phyloP scores from a whole-genome alignment of 305 asterid genomes.

The Plantago lanceolata region DNA sequence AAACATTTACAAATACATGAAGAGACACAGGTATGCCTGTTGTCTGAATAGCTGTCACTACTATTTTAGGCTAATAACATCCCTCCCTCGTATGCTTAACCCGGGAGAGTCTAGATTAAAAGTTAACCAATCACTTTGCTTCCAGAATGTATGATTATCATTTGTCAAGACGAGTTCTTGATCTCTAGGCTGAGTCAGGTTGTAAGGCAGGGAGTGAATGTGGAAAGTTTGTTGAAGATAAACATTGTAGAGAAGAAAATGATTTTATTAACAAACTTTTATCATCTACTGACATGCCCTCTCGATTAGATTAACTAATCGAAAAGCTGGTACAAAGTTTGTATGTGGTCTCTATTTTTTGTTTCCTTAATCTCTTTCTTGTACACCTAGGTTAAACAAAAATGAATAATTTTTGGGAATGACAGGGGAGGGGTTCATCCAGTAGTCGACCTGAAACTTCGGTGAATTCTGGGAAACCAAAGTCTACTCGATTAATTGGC shows the following conservation, averaged over 20 bases:
- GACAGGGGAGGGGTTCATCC: conserved; percentile 39
- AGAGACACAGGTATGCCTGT: conserved; percentile 33
- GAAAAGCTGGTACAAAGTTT: neutral
- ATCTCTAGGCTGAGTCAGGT: too few species aligned
- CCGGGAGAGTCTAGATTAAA: too few species aligned
- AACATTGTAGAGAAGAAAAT: too few species aligned
- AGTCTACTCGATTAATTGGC: conserved; percentile 35
- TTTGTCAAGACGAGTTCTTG: too few species aligned
- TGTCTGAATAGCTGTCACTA: neutral
- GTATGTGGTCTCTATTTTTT: neutral
- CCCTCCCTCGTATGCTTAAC: too few species aligned
- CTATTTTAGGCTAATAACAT: neutral
- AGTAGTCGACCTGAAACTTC: conserved; percentile 23
- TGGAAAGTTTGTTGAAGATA: too few species aligned
- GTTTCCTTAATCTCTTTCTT: conserved; percentile 1
- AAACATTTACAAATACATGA: conserved; percentile 30
- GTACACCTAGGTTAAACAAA: conserved; percentile 14
- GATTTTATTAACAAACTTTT: neutral
- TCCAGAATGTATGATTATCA: too few species aligned
- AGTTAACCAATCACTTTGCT: too few species aligned
- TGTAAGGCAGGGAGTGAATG: too few species aligned
- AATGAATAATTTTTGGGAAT: conserved; percentile 23
- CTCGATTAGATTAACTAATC: neutral
- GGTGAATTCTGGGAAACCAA: conserved; percentile 27
- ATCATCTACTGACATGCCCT: neutral